These are phyloP conservation scores for Trichophyton schoenleinii DNA, from an alignment of 2,329 filamentous ascomycete genomes.

Conservation along the genomic window DNA sequence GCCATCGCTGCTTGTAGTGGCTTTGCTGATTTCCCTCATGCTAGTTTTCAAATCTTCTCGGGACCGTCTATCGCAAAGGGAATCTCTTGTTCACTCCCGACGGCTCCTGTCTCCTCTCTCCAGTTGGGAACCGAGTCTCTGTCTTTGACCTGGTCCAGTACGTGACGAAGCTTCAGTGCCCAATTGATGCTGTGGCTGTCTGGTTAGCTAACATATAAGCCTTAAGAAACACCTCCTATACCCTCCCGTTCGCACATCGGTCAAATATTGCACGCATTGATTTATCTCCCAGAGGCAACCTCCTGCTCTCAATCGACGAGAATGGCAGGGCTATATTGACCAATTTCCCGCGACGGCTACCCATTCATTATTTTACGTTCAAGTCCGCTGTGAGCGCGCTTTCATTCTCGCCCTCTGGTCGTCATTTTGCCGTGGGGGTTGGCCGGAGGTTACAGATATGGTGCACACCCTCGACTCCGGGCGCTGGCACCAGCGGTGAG, in stretches of 20 bases:
- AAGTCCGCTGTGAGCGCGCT: slow-evolving; percentile 69
- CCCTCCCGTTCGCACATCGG: slow-evolving; percentile 67
- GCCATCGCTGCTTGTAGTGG: neutral
- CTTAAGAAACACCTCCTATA: slow-evolving; percentile 35
- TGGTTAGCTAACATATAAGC: slow-evolving; percentile 3
- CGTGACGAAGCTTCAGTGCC: slow-evolving; percentile 19
- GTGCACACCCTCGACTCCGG: slow-evolving; percentile 85
- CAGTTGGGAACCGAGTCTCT: slow-evolving; percentile 88
- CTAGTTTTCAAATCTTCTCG: slow-evolving; percentile 94
- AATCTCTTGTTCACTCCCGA: slow-evolving; percentile 94
- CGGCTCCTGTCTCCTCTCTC: slow-evolving; percentile 88
- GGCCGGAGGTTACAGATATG: slow-evolving; percentile 86
- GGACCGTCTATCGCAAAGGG: slow-evolving; percentile 95
- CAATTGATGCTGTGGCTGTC: neutral
- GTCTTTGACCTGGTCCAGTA: slow-evolving; percentile 96
- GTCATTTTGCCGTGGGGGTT: slow-evolving; percentile 78
- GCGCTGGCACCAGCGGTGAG: slow-evolving; percentile 63
- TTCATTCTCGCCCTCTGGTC: slow-evolving; percentile 79
- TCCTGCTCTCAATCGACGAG: slow-evolving; percentile 86
- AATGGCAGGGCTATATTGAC: slow-evolving; percentile 89
- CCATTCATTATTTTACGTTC: slow-evolving; percentile 94
- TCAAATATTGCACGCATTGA: slow-evolving; percentile 84
- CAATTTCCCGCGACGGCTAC: slow-evolving; percentile 72
- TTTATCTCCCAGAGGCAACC: slow-evolving; percentile 77
- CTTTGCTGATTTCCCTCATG: slow-evolving; percentile 16